Conservation (phyloP, 2,329 filamentous ascomycete genomes). For the Chrysoporthe cubensis region DNA sequence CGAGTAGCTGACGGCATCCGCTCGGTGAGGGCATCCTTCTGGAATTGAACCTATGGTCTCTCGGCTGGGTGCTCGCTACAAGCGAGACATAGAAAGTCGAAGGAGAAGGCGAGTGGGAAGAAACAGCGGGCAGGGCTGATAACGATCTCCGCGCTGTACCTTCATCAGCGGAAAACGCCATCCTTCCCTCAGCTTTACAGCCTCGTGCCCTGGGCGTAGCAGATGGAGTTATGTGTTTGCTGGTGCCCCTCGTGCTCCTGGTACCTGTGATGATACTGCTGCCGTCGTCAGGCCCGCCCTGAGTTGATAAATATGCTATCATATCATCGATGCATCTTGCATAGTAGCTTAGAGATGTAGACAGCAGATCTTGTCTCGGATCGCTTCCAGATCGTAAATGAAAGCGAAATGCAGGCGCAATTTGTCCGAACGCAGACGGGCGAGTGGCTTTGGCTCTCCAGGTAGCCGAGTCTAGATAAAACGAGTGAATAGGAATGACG, state of each 20-base stretch:
- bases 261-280: neutral
- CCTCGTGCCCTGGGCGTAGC: neutral
- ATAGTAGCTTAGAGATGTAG: neutral
- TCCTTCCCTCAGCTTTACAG: neutral
- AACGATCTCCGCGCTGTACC: neutral
- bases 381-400: conserved; percentile 17
- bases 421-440: conserved; percentile 30
- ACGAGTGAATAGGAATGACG: neutral
- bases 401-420: conserved; percentile 16
- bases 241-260: neutral
- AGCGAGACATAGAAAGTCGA: conserved; percentile 11
- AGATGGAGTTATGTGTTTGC: neutral
- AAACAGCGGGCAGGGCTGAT: neutral
- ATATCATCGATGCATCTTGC: conserved; percentile 8
- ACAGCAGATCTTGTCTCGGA: neutral
- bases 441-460: conserved; percentile 29
- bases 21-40: neutral
- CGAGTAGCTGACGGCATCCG: conserved; percentile 30
- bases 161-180: neutral
- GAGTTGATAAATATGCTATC: neutral
- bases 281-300: neutral
- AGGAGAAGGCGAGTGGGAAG: conserved; percentile 8
- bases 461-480: neutral
- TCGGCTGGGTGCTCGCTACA: conserved; percentile 8
- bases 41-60: too few relatives aligned